A percentile compares a stretch with the other conserved stretches of the same genome.
Evolutionary conservation across 1,284 basidiomycete species (phyloP).

Genomic region (Tylopilus sp.): DNA sequence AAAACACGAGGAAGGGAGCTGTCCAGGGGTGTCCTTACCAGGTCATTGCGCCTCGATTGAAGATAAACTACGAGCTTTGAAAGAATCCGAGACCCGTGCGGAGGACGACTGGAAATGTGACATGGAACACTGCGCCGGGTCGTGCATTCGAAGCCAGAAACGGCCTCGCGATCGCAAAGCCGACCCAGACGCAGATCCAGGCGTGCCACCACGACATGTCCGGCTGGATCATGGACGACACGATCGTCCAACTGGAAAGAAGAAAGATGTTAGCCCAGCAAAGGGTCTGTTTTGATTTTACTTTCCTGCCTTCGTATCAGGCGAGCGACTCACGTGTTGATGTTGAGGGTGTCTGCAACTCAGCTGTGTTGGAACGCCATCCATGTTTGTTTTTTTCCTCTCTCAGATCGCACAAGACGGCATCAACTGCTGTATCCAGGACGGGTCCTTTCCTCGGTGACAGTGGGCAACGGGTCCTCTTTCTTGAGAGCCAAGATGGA

Average conservation of each 20-base stretch:
- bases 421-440: slow-evolving; percentile 50
- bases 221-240: slow-evolving; percentile 69
- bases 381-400: not conserved
- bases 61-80: slow-evolving; percentile 79
- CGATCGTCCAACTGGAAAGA: slow-evolving; percentile 63
- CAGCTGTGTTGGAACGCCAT: slow-evolving; percentile 45
- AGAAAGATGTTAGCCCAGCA: not conserved
- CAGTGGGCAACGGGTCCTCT: slow-evolving; percentile 60
- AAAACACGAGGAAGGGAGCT: slow-evolving; percentile 21
- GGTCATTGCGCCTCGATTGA: slow-evolving; percentile 77
- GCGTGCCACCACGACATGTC: slow-evolving; percentile 83
- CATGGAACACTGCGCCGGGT: slow-evolving; percentile 73
- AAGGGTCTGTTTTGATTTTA: not conserved
- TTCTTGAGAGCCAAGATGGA: slow-evolving; percentile 43
- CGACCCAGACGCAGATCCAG: slow-evolving; percentile 75
- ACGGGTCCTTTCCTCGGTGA: slow-evolving; percentile 57
- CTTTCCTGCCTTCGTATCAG: not conserved
- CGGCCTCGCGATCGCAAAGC: slow-evolving; percentile 68
- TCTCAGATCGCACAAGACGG: slow-evolving; percentile 51
- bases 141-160: slow-evolving; percentile 81
- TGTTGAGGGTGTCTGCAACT: slow-evolving; percentile 79
- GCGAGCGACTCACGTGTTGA: slow-evolving; percentile 61
- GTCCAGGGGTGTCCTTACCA: slow-evolving; percentile 45
- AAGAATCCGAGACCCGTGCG: slow-evolving; percentile 79
- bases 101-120: slow-evolving; percentile 79